Evolutionary conservation across 1,284 basidiomycete species (phyloP).

Genomic region (Cryptococcus hybrid): DNA sequence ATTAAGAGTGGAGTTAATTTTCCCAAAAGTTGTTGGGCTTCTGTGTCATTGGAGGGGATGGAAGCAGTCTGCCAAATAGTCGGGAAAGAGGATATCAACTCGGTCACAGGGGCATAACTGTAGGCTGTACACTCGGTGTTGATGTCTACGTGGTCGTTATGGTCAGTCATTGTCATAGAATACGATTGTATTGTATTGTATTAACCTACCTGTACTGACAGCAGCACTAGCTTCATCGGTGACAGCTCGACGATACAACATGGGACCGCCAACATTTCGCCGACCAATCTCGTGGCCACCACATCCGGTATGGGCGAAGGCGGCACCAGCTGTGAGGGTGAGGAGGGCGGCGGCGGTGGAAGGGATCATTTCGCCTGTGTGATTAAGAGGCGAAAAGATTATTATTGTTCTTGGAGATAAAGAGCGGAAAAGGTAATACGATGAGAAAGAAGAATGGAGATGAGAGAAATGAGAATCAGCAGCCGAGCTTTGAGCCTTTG

Average conservation of each 20-base stretch:
- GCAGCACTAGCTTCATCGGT: slow-evolving; percentile 30
- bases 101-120: slow-evolving; percentile 34
- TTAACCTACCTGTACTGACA: slow-evolving; percentile 15
- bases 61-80: slow-evolving; percentile 47
- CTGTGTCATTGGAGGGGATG: slow-evolving; percentile 47
- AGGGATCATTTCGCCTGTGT: not conserved
- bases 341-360: slow-evolving; percentile 2
- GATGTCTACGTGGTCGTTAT: slow-evolving; percentile 11
- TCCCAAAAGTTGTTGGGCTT: slow-evolving; percentile 39
- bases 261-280: slow-evolving; percentile 30
- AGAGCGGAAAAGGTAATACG: no score
- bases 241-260: slow-evolving; percentile 1
- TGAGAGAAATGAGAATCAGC: not conserved
- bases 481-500: no score
- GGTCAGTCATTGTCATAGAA: not conserved
- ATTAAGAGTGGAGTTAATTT: slow-evolving; percentile 44
- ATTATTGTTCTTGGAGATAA: no score
- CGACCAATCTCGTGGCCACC: slow-evolving; percentile 35
- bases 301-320: slow-evolving; percentile 30
- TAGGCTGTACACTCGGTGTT: slow-evolving; percentile 24
- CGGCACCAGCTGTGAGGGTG: not conserved
- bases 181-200: not conserved
- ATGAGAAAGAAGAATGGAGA: not conserved
- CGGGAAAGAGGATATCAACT: slow-evolving; percentile 37
- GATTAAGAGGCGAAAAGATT: no score